Percentiles rank a stretch among this genome's conserved stretches.
Evolutionary conservation across 768 basidiomycete genomes (phyloP).

Genomic region (Suillus subalutaceus): DNA sequence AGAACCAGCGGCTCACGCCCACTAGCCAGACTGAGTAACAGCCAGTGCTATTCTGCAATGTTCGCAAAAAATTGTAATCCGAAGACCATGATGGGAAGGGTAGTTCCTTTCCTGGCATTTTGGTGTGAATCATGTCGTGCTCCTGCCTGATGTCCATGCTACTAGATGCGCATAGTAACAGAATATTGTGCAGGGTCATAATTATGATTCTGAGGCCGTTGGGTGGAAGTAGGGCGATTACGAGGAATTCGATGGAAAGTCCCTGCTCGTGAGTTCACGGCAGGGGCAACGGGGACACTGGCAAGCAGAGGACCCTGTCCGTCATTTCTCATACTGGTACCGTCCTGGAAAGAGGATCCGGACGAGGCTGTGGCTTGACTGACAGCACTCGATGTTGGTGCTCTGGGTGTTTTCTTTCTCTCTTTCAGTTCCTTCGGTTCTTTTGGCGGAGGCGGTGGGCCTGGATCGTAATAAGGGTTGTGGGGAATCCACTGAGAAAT

Average conservation of each 20-base stretch:
- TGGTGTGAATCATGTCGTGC: slow-evolving; percentile 1
- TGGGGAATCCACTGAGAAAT: slow-evolving; percentile 49
- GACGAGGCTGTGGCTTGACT: neutral
- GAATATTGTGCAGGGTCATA: slow-evolving; percentile 3
- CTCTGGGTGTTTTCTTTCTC: neutral
- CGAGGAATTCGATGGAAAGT: neutral
- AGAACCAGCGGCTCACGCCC: neutral
- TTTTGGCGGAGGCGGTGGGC: slow-evolving; percentile 60
- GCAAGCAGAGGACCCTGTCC: neutral
- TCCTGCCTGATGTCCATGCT: neutral
- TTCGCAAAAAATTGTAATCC: neutral
- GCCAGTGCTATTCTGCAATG: neutral
- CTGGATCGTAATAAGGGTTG: slow-evolving; percentile 76
- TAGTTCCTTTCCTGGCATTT: neutral
- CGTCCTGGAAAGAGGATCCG: neutral
- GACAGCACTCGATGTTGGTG: neutral
- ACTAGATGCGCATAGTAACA: neutral
- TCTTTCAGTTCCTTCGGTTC: slow-evolving; percentile 38
- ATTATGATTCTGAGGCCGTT: neutral
- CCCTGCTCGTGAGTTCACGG: neutral
- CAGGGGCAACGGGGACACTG: neutral
- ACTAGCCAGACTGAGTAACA: neutral
- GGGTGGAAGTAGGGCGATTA: neutral
- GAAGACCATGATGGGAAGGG: neutral
- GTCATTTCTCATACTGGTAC: neutral